Evolutionary conservation across 1,284 basidiomycete species (phyloP), one percentile per base, ranked within the genome.

Genomic region (Rhodotorula sp.): DNA sequence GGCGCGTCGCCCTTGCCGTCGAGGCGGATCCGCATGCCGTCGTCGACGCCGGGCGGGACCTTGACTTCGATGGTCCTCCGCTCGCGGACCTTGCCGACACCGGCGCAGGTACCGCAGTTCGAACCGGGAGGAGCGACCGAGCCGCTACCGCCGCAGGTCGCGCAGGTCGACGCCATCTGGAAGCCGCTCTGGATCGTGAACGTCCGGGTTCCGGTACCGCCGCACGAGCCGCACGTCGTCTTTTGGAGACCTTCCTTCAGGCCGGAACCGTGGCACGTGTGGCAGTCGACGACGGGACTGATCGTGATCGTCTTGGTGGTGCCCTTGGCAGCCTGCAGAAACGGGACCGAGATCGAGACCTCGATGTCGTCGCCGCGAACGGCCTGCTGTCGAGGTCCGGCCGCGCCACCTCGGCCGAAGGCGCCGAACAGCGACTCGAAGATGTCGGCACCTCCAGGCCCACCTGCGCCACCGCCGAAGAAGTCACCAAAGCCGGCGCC

Each of bases 161-260:
- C 84, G 82, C 96, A 99, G 33, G 93, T 95, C 76, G 89, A 91
- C 18, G 94, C 89, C 93, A 99, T 96, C 80, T 95, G 91, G 87
- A 99, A 99, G 24, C 96, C 96, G 80, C 86, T 89, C 80, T 94
- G 89, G 77, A 99, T 88, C 66, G 95, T 89, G 82, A 92, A 98
- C 20, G 93, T 93, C 79, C 89, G 87, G 57, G 90, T 89, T 37
- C 96, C 96, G 18, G 90, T 87, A 59, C 96, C 96, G 64, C 88
- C 86, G 82, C 96, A 99, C 55, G 88, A 82, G 58, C 83, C 80
- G 82, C 96, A 99, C 30, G 88, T 87, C 65, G 86, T 85, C 78
- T 91, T 87, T 82, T 95, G 91, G 59, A 91, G 88, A 53, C 95
- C 95, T 48, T 87, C 81, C 81, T 92, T 96, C 80, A 99, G 82